Conservation (phyloP, 768 basidiomycete genomes). For the Tylopilus rubrobrunneus region DNA sequence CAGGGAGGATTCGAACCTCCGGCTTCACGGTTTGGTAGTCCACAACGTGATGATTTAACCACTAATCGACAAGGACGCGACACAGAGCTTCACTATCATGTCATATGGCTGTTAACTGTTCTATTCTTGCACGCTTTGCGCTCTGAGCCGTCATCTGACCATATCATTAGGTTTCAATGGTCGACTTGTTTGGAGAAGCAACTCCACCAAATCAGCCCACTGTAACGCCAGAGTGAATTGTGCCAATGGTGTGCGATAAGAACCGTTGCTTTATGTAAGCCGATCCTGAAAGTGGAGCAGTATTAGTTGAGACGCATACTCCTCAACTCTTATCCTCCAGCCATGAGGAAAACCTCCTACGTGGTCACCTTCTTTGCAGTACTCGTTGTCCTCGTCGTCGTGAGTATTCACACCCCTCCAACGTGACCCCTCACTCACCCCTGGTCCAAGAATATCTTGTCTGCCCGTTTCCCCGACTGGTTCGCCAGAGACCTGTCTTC, state of each 20-base stretch:
- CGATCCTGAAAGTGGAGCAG: too few species aligned
- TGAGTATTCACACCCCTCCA: slow-evolving; percentile 30
- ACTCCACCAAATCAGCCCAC: too few species aligned
- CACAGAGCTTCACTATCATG: background rate
- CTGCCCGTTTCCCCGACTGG: slow-evolving; percentile 62
- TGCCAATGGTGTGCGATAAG: slow-evolving; percentile 19
- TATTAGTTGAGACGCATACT: too few species aligned
- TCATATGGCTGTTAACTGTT: background rate
- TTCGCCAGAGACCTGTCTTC: slow-evolving; percentile 32
- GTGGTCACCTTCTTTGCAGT: slow-evolving; percentile 59
- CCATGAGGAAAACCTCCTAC: slow-evolving; percentile 70
- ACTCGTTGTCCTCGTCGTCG: slow-evolving; percentile 45
- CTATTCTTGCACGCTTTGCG: too few species aligned
- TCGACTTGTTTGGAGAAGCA: too few species aligned
- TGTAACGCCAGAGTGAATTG: slow-evolving; percentile 8
- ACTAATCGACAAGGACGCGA: slow-evolving; percentile 40
- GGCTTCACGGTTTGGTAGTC: slow-evolving; percentile 35
- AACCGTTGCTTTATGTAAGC: slow-evolving; percentile 3
- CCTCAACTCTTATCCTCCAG: background rate
- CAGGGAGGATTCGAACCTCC: slow-evolving; percentile 40
- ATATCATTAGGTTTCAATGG: too few species aligned
- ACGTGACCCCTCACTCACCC: background rate
- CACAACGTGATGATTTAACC: slow-evolving; percentile 45
- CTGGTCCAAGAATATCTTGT: slow-evolving; percentile 49
- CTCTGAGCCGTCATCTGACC: too few species aligned